Base-by-base conservation (phyloP, 2,329 filamentous ascomycete genomes). In the Fusarium sp. region DNA sequence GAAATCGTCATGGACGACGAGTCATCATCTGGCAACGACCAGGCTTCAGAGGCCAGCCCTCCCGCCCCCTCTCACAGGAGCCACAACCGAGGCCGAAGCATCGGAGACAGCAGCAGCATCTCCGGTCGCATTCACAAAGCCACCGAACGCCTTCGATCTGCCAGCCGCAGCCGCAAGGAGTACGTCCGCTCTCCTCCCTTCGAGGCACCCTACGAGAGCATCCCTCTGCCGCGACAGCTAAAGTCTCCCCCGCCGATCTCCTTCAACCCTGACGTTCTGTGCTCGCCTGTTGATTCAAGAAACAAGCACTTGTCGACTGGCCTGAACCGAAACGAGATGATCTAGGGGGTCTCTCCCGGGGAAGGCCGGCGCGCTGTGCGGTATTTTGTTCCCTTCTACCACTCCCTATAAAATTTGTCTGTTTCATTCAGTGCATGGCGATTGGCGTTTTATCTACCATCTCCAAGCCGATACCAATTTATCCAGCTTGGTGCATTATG, bases 1-100 rank as follows among this genome's bases (percentile, higher is more conserved):
- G 86, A 89, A 71, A 86, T 89, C 58, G 84, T 89, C 45, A 86
- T 87, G 82, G 85, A 88, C 62, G 84, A 86, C 3, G 83, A 86
- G 6, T 79, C 83, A 15, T 70, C 65, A 10, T 62, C 67, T 4
- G 60, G 64, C 4, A 69, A 65, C 14, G 68, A 70, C 7, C 48
- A 39, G 21, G 43, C 56, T 17, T 49, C 46, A n/a, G 53, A 61
- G 15, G 65, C 70, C 17, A 65, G 68, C 46, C 75, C 11, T 61
- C 70, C 11, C 11, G 59, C 43, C 9, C 75, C 75, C 2, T 77
- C 76, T 2, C 81, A 79, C 5, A 79, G 77, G 56, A 77, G 79
- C 17, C 85, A 88, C 69, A 80, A 72, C 64, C 84, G 86, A 23
- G 84, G 85, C 9, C 81, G 84, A 46, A 88, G 84, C 72, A 80